Evolutionary conservation across 164 flowering plant species (phyloP).

Genomic region (Amborella trichopoda): DNA sequence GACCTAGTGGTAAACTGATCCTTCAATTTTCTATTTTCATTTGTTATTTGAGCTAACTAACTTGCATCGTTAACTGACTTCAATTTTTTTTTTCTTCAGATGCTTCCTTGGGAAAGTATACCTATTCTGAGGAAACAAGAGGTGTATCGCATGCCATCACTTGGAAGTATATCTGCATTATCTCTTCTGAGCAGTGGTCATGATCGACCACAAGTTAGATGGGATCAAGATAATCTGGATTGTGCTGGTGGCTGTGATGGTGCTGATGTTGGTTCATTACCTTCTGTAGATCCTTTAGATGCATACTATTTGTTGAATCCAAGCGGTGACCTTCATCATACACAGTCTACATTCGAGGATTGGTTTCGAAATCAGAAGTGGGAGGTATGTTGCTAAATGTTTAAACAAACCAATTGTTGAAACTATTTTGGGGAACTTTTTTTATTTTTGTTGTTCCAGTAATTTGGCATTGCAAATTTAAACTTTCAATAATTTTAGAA

Average conservation of each 20-base stretch:
- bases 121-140: conserved; percentile 74
- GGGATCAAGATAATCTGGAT: too few species aligned
- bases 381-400: conserved; percentile 66
- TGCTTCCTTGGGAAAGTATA: conserved; percentile 97
- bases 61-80: background rate
- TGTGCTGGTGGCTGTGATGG: too few species aligned
- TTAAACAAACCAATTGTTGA: too few species aligned
- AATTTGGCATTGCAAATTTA: too few species aligned
- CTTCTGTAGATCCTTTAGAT: conserved; percentile 82
- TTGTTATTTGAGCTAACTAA: too few species aligned
- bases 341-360: conserved; percentile 75
- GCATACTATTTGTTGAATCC: conserved; percentile 90
- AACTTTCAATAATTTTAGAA: too few species aligned
- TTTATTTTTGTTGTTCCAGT: too few species aligned
- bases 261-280: conserved; percentile 24
- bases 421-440: too few species aligned
- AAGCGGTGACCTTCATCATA: conserved; percentile 67
- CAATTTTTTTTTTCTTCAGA: conserved; percentile 25
- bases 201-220: conserved; percentile 15
- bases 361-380: conserved; percentile 72
- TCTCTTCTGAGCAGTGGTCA: conserved; percentile 24
- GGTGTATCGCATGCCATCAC: conserved; percentile 94
- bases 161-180: conserved; percentile 45
- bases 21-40: conserved; percentile 2
- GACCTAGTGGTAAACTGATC: conserved; percentile 82